These are phyloP conservation scores for Amylostereum chailletii DNA, from an alignment of 1,284 basidiomycete species.

Conservation along the genomic window DNA sequence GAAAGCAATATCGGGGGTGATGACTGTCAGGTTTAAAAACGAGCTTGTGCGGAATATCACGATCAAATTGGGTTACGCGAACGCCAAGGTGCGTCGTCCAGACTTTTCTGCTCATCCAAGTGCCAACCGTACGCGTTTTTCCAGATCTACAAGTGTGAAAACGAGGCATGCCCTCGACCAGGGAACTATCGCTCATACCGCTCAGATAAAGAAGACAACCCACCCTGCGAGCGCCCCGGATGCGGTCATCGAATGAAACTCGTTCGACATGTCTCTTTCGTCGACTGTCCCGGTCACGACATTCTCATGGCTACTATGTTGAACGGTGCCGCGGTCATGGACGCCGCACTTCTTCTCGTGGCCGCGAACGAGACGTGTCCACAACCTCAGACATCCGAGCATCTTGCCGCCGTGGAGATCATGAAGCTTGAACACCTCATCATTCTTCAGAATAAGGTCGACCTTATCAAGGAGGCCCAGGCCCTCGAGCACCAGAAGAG, in stretches of 20 bases:
- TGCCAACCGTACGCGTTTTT: background rate
- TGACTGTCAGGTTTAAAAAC: conserved; percentile 99
- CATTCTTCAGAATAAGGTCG: conserved; percentile 97
- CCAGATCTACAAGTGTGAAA: conserved; percentile 97
- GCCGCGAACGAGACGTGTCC: conserved; percentile 98
- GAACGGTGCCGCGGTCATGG: conserved; percentile 99
- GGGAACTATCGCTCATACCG: conserved; percentile 92
- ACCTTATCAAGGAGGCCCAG: conserved; percentile 87
- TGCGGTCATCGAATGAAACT: conserved; percentile 90
- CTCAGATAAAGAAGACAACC: conserved; percentile 89
- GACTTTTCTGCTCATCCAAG: conserved; percentile 1
- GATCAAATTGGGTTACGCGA: conserved; percentile 98
- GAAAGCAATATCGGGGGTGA: conserved; percentile 98
- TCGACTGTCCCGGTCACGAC: conserved; percentile 93
- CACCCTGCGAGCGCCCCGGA: conserved; percentile 88
- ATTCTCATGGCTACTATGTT: conserved; percentile 99
- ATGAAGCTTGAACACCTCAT: conserved; percentile 99
- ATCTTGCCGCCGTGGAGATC: conserved; percentile 97
- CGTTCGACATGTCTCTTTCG: conserved; percentile 92
- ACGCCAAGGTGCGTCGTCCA: conserved; percentile 79
- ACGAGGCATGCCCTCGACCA: conserved; percentile 85
- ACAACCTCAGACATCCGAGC: conserved; percentile 97
- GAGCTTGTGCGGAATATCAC: conserved; percentile 98
- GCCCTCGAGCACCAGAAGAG: conserved; percentile 92
- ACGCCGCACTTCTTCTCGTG: conserved; percentile 90